Base-by-base conservation (phyloP, 768 basidiomycete genomes). In the Termitomyces sp. region DNA sequence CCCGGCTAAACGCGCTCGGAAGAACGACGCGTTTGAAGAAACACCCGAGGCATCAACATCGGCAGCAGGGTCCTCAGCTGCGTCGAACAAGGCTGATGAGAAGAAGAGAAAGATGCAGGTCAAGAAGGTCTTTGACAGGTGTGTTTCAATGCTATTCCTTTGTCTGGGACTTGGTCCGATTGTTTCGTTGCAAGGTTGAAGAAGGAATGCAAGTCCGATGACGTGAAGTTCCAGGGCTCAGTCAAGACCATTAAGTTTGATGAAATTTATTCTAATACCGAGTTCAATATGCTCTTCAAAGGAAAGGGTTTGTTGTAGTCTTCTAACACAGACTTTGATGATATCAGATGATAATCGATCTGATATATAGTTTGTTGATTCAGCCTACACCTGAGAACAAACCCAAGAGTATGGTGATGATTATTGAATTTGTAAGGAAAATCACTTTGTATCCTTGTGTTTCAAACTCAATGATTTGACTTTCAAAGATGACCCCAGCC, bases 121-220 rank as follows among this genome's bases (percentile, higher is more conserved):
- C 9, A 76, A 76, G 64, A 76, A 74, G 62, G 68, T 76, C 27
- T 75, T 74, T 56, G 75, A 76, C 56, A 58, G 71, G 76, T 74
- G 57, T 32, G 66, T 60, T 13, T n/a, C 8, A 40, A 12, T 37
- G 36, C 36, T 34, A 37, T 52, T 49, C 5, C 33, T 45, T 24
- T 51, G 34, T 16, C 40, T n/a, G n/a, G n/a, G n/a, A n/a, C n/a
- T n/a, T 8, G 16, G 3, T 42, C 42, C n/a, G 32, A 32, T 30
- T 33, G 8, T 39, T 56, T 43, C 1, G 18, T 39, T 18, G 34
- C 26, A 42, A 76, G 76, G 20, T 56, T 77, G 45, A 76, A 77
- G 64, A 77, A 76, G 56, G 74, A 76, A 59, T 75, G 74, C 65
- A 76, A 76, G 64, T 66, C 68, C 7, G 73, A 72, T 51, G 56